Base-by-base conservation (phyloP, 2,329 filamentous ascomycete species). In the Colletotrichum acutatum region DNA sequence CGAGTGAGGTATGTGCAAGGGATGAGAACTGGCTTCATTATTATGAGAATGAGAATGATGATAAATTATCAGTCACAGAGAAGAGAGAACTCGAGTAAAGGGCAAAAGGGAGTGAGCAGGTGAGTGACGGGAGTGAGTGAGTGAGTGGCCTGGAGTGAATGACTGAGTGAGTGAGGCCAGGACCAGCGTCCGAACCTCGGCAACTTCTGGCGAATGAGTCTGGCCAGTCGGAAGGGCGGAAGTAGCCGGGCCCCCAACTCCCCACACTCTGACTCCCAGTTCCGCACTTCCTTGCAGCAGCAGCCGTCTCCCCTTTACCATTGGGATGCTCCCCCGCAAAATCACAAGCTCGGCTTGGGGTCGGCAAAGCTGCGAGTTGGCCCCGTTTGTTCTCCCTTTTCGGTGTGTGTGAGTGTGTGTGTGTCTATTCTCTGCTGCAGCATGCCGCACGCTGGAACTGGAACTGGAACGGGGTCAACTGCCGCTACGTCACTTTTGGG, bases 301-400 rank as follows among this genome's bases (percentile, higher is more conserved):
- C 32, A 12, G 32, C 32, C 11, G 32, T 11, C 30, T 0, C 32
- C 32, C 12, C 32, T 34, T 34, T 34, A 12, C 32, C 32, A 34
- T 34, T 34, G 32, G 32, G 32, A 12, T 16, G 42, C 61, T 79
- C 76, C 86, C 86, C 86, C 86, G 86, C 86, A 87, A 85, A 84
- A 86, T 89, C 87, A 88, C 86, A 88, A 88, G 87, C 87, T 88
- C 86, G 86, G 86, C 83, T 85, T 79, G 77, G 79, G 74, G 81
- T 88, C 86, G 86, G 86, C 80, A 86, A 86, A 81, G 76, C 74
- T 46, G 75, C 65, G 34, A 66, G 66, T 61, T 59, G 24, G 56
- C 34, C 58, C n/a, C 57, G n/a, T n/a, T n/a, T 16, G n/a, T 22
- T 49, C 34, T 26, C 22, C 22, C 22, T 3, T 24, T 42, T 42